Conservation (phyloP, 768 basidiomycete species). For the Rhizopogon vulgaris region DNA sequence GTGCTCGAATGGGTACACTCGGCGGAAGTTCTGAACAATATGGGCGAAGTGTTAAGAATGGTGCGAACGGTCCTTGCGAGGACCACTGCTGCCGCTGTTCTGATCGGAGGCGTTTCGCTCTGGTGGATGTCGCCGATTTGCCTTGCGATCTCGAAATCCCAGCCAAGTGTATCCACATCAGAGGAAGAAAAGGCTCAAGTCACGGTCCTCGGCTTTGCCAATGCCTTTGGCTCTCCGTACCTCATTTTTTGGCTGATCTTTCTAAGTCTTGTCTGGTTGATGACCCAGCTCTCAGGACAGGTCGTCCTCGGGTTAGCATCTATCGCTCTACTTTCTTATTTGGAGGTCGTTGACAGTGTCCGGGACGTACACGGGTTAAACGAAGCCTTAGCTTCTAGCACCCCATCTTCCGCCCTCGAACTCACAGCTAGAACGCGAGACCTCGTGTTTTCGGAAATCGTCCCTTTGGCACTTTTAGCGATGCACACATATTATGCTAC, state of each 20-base stretch:
- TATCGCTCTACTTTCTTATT: conserved; percentile 62
- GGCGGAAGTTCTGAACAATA: conserved; percentile 35
- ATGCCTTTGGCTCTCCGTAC: conserved; percentile 86
- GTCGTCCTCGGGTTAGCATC: conserved; percentile 60
- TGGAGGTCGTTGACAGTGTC: conserved; percentile 78
- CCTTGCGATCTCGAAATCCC: conserved; percentile 48
- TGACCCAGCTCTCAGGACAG: conserved; percentile 80
- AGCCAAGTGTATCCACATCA: conserved; percentile 11
- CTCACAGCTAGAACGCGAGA: conserved; percentile 25
- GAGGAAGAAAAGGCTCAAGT: conserved; percentile 38
- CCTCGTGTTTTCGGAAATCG: conserved; percentile 59
- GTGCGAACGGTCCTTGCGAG: conserved; percentile 60
- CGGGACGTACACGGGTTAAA: conserved; percentile 61
- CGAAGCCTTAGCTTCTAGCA: conserved; percentile 42
- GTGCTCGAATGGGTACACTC: conserved; percentile 75
- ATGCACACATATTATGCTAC: conserved; percentile 79
- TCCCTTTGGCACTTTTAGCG: conserved; percentile 71
- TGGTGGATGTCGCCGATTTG: conserved; percentile 78
- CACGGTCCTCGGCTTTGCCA: conserved; percentile 77
- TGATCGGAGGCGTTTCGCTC: conserved; percentile 48
- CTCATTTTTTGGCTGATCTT: conserved; percentile 71
- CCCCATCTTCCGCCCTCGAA: conserved; percentile 38
- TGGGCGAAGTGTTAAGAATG: conserved; percentile 40
- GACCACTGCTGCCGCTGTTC: conserved; percentile 41
- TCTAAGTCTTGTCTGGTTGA: conserved; percentile 46